Conservation (phyloP, 192 early-diverging fungal genomes). For the Chytriomyces hyalinus region DNA sequence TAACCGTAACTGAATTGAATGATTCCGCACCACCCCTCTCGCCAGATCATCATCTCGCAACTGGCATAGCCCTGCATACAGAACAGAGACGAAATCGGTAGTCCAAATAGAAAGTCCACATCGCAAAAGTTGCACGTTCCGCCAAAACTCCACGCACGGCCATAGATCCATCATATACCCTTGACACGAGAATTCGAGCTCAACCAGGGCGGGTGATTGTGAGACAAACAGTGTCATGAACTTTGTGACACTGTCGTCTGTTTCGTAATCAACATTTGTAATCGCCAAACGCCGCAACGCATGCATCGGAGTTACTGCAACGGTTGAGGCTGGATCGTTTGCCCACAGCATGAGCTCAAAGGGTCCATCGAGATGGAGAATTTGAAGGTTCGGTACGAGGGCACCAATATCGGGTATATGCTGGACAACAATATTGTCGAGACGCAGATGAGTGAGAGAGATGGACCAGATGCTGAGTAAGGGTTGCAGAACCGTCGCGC, state of each 20-base stretch:
- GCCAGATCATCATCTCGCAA: background rate
- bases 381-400: conserved; percentile 6
- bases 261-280: conserved; percentile 19
- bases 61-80: background rate
- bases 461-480: background rate
- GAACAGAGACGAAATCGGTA: background rate
- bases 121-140: background rate
- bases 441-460: conserved; percentile 20
- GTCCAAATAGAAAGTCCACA: background rate
- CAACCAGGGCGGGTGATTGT: background rate
- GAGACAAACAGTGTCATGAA: conserved; percentile 19
- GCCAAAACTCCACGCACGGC: conserved; percentile 22
- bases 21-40: background rate
- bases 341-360: conserved; percentile 12
- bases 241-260: conserved; percentile 12
- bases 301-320: background rate
- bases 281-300: background rate
- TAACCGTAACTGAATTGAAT: background rate
- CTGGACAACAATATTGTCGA: conserved; percentile 24
- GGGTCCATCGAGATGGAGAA: conserved; percentile 11
- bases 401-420: conserved; percentile 19
- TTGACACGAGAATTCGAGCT: conserved; percentile 26
- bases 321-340: background rate
- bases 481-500: conserved; percentile 18
- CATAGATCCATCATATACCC: conserved; percentile 31